Percentiles rank a stretch among this genome's conserved stretches.
Evolutionary conservation across 768 basidiomycete genomes (phyloP).

Genomic region (Coprinopsis marcescibilis): DNA sequence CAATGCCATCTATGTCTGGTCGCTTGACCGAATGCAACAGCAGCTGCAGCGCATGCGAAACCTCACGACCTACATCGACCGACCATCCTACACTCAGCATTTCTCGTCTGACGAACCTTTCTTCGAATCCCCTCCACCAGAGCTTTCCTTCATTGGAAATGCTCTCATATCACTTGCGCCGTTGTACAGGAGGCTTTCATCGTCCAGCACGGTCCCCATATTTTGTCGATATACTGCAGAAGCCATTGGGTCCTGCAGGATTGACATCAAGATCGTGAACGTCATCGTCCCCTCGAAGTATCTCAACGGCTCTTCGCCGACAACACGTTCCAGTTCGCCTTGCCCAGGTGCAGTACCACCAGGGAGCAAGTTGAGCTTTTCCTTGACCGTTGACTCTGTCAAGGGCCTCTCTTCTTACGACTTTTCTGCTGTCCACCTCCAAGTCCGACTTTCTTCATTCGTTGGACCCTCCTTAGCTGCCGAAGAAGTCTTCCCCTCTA

Average conservation of each 20-base stretch:
- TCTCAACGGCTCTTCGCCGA: constrained; percentile 52
- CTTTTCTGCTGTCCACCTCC: constrained; percentile 80
- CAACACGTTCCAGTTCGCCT: constrained; percentile 57
- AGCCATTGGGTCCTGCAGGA: constrained; percentile 90
- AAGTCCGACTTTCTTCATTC: constrained; percentile 84
- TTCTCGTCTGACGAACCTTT: constrained; percentile 93
- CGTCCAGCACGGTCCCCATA: constrained; percentile 75
- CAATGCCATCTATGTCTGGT: constrained; percentile 89
- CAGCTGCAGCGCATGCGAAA: constrained; percentile 93
- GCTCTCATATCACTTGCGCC: constrained; percentile 78
- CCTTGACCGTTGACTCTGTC: constrained; percentile 79
- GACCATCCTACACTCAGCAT: constrained; percentile 90
- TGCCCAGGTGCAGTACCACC: constrained; percentile 59
- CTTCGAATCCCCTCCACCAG: constrained; percentile 80
- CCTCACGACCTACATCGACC: constrained; percentile 81
- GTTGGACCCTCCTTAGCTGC: constrained; percentile 55
- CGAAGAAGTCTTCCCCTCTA: constrained; percentile 81
- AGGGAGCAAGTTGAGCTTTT: constrained; percentile 81
- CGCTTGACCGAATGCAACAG: constrained; percentile 79
- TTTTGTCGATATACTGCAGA: constrained; percentile 93
- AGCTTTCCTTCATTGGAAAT: constrained; percentile 91
- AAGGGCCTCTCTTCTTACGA: constrained; percentile 89
- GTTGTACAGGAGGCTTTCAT: constrained; percentile 70
- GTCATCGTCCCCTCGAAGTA: constrained; percentile 58
- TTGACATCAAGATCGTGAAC: constrained; percentile 78